phyloP scores from a whole-genome alignment of 495 filamentous ascomycete genomes.

The Penicillium tannophilum region DNA sequence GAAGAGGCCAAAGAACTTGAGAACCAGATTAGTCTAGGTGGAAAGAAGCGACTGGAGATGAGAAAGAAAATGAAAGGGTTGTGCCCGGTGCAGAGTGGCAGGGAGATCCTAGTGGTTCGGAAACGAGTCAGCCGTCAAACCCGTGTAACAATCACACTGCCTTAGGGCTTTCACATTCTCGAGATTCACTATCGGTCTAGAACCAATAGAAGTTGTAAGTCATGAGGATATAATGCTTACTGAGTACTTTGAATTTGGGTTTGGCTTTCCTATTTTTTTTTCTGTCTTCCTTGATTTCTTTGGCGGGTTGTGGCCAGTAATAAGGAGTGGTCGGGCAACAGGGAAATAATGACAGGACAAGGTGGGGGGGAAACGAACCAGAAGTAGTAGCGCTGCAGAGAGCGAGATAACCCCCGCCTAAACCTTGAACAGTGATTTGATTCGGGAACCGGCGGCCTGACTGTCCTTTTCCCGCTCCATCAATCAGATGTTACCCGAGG shows the following conservation, averaged over 20 bases:
- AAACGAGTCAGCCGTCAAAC: conserved; percentile 34
- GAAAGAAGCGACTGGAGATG: conserved; percentile 8
- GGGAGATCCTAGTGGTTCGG: conserved; percentile 31
- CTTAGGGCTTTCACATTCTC: conserved; percentile 31
- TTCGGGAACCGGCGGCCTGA: conserved; percentile 19
- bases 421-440: conserved; percentile 24
- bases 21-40: conserved; percentile 2
- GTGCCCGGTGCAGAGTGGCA: conserved; percentile 14
- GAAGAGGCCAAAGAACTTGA: not conserved
- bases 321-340: not conserved
- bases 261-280: not conserved
- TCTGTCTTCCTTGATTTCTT: not conserved
- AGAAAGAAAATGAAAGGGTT: conserved; percentile 10
- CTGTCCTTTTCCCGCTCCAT: conserved; percentile 13
- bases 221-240: conserved; percentile 26
- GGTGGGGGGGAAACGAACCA: conserved; percentile 10
- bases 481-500: conserved; percentile 29
- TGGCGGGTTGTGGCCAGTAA: not conserved
- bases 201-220: conserved; percentile 13
- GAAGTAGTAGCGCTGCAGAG: conserved; percentile 8
- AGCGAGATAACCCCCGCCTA: conserved; percentile 18
- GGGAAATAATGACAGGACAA: conserved; percentile 6
- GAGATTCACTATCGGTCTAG: conserved; percentile 9
- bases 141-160: conserved; percentile 36
- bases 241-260: conserved; percentile 12